Evolutionary conservation across 352 stramenopile genomes (phyloP).

Genomic region (Pythium monospermum): DNA sequence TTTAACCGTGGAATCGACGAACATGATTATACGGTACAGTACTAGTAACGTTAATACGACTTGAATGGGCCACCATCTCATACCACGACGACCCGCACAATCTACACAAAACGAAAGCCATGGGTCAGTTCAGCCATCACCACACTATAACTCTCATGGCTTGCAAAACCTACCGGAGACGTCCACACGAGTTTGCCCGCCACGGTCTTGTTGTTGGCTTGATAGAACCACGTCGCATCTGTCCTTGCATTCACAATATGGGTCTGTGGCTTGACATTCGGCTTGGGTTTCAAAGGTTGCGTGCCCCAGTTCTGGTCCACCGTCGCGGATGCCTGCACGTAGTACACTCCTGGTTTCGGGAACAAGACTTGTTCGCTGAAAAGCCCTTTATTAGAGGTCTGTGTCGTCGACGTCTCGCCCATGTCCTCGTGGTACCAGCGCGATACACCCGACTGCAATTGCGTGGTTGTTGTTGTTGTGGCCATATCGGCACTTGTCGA

Average conservation of each 20-base stretch:
- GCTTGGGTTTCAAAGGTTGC: slow-evolving; percentile 34
- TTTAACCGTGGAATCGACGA: too few relatives aligned
- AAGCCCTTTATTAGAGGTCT: slow-evolving; percentile 40
- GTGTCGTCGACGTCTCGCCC: slow-evolving; percentile 23
- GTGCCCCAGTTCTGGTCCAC: slow-evolving; percentile 63
- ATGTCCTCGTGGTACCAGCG: slow-evolving; percentile 60
- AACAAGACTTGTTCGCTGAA: slow-evolving; percentile 41
- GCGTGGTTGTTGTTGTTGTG: too few relatives aligned
- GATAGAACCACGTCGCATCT: slow-evolving; percentile 44
- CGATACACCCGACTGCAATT: slow-evolving; percentile 38
- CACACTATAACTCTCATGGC: too few relatives aligned
- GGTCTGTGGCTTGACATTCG: slow-evolving; percentile 55
- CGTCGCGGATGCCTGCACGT: slow-evolving; percentile 48
- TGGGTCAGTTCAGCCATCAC: too few relatives aligned
- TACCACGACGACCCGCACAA: too few relatives aligned
- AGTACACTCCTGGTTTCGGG: slow-evolving; percentile 36
- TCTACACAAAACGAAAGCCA: too few relatives aligned
- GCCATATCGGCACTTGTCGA: too few relatives aligned
- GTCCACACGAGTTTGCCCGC: slow-evolving; percentile 54
- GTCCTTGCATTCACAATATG: slow-evolving; percentile 73
- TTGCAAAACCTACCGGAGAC: slow-evolving; percentile 40
- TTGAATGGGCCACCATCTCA: too few relatives aligned
- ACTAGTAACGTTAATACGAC: too few relatives aligned
- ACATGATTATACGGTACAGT: too few relatives aligned
- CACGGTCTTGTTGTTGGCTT: slow-evolving; percentile 55